A percentile compares a stretch with the other conserved stretches of the same genome.
Conservation (phyloP, 2,329 filamentous ascomycete genomes). For the Lasiodiplodia theobromae region DNA sequence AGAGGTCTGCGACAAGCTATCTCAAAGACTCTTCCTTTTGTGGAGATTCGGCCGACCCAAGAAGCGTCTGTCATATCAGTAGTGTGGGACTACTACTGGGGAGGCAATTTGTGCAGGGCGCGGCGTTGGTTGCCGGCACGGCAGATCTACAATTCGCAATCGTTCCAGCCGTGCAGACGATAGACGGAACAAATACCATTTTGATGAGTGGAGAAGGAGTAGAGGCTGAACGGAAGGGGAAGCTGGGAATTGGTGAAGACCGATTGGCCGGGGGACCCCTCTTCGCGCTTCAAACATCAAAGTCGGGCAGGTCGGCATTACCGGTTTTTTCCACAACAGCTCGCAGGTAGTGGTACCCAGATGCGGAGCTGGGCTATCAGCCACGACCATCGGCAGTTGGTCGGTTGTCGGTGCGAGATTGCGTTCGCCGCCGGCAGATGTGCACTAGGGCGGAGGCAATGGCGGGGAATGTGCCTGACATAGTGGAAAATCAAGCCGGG, state of each 20-base stretch:
- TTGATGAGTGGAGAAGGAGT: not conserved
- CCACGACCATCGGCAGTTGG: constrained; percentile 19
- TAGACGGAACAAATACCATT: not conserved
- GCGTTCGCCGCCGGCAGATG: constrained; percentile 6
- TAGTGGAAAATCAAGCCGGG: too few species aligned
- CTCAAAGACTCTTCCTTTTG: constrained; percentile 8
- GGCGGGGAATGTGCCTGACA: constrained; percentile 4
- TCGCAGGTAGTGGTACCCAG: not conserved
- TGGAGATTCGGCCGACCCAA: not conserved
- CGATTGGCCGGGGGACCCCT: not conserved
- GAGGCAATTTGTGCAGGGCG: not conserved
- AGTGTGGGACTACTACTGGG: not conserved
- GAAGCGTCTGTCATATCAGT: not conserved
- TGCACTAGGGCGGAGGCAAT: not conserved
- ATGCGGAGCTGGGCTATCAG: not conserved
- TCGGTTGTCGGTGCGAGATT: constrained; percentile 8
- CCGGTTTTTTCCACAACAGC: not conserved
- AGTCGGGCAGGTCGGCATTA: not conserved
- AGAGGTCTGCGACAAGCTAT: constrained; percentile 1
- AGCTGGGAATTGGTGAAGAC: constrained; percentile 2
- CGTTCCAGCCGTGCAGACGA: constrained; percentile 3
- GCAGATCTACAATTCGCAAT: constrained; percentile 12
- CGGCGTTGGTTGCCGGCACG: not conserved
- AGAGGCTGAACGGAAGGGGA: constrained; percentile 4
- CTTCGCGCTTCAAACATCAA: not conserved